Evolutionary conservation across 1,139 yeast species (phyloP), one percentile per base, ranked within the genome.

Genomic region (Hansenula lynferdii): DNA sequence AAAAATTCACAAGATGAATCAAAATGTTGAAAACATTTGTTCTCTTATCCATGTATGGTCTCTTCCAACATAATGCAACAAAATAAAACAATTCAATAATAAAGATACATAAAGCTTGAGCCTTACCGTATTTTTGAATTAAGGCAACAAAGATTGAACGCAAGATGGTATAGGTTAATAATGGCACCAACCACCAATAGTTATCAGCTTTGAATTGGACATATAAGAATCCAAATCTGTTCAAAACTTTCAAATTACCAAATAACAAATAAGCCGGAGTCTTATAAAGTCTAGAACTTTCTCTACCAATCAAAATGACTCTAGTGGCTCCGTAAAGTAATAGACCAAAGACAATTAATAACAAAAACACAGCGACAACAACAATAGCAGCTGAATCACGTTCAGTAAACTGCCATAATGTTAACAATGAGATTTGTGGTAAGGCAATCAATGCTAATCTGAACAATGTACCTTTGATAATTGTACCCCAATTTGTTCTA

Each of bases 21-120:
- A 85, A 75, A 53, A 92, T 90, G 64, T 90, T 92, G 73, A 90
- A 85, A 22, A 80, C 82, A 57, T 94, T 92, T 20, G 97, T 90
- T 63, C 95, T 76, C 63, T 84, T 89, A 66, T 92, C 97, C 92
- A 94, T 80, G 60, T 77, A 92, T 6, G 98, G 98, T 61, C 92
- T 78, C 45, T 74, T 67, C 71, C 77, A 73, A 54, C 90, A 80
- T 26, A 89, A 54, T 1, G 69, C 68, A 24, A 73, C 72, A 49
- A 85, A 75, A 61, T 82, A 87, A 18, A 72, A 51, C 45, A 90
- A 66, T 60, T 92, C 98, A 47, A 86, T 69, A 14, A 70, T 76
- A 55, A 90, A 85, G 9, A 90, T 72, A 37, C 86, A 70, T 44
- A 86, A 72, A 1, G 96, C 84, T 58, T 86, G 96, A 9, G 74